Base-by-base conservation (phyloP, 345 rosid species). In the Balakata baccata region DNA sequence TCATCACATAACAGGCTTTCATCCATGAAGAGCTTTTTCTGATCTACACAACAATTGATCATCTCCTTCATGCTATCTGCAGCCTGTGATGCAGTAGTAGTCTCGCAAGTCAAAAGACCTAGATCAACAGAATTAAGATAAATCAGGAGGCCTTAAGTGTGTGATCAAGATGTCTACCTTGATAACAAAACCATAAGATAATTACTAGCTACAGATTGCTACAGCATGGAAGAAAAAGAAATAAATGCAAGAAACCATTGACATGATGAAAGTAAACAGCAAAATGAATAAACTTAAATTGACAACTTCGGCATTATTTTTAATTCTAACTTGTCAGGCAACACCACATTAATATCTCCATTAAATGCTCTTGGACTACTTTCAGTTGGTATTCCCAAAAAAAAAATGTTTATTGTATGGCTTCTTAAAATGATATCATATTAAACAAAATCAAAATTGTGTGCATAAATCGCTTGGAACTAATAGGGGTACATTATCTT, bases 101-200 rank as follows among this genome's bases (percentile, higher is more conserved):
- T 83, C 77, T 77, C 83, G 46, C 78, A 86, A 78, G 76, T 83
- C 80, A 92, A 78, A 84, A 90, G 89, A 78, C 93, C 98, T 94
- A 76, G 41, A 78, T 22, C 72, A 82, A 37, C 22, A 29, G 20
- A 5, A 68, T 50, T 50, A 37, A 29, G 71, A 68, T 74, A 51
- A 3, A 63, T 56, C 64, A 75, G 72, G 60, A 16, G 53, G 47
- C 12, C 34, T 38, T 45, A 37, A 59, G 20, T 72, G 64, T 10
- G 49, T 49, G 18, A 68, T 62, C 11, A 57, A 74, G 64, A 79
- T 50, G 75, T 13, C 70, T 51, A 11, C n/a, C n/a, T 12, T 16
- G 6, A 63, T 6, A 20, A 14, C 39, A 51, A 59, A 75, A 6
- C 20, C 50, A 66, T 13, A 56, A 50, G 43, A n/a, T 56, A 29